These are phyloP conservation scores for Mycena vulgaris DNA, from an alignment of 768 basidiomycete species.

Conservation along the genomic window DNA sequence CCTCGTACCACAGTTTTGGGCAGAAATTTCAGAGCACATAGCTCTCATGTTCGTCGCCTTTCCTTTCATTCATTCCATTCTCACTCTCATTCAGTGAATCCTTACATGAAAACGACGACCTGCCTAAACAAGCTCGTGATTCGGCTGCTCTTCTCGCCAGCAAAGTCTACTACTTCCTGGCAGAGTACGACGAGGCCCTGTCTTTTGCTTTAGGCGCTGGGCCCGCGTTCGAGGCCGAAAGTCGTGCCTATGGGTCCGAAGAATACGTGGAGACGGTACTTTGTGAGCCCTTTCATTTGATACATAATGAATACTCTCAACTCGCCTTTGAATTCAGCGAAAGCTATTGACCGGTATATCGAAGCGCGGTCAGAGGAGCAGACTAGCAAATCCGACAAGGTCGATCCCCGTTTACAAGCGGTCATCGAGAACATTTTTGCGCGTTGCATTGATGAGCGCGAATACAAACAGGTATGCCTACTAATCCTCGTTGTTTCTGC, in stretches of 20 bases:
- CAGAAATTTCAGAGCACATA: constrained; percentile 97
- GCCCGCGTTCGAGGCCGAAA: constrained; percentile 85
- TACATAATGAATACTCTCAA: constrained; percentile 10
- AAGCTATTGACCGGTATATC: constrained; percentile 96
- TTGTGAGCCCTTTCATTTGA: constrained; percentile 69
- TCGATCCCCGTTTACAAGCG: constrained; percentile 84
- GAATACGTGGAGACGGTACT: constrained; percentile 97
- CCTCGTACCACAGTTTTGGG: constrained; percentile 96
- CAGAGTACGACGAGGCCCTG: constrained; percentile 95
- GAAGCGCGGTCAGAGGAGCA: constrained; percentile 74
- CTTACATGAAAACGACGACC: constrained; percentile 86
- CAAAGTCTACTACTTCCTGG: constrained; percentile 98
- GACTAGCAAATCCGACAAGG: constrained; percentile 65
- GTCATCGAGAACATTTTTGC: constrained; percentile 94
- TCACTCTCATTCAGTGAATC: constrained; percentile 76
- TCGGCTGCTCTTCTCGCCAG: constrained; percentile 94
- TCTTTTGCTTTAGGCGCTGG: constrained; percentile 96
- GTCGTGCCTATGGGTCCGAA: constrained; percentile 72
- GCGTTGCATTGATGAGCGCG: constrained; percentile 89
- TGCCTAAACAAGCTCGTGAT: constrained; percentile 81
- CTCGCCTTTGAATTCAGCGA: constrained; percentile 67
- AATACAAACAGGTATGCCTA: constrained; percentile 85
- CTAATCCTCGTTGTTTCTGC: constrained; percentile 28
- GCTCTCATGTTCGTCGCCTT: constrained; percentile 80
- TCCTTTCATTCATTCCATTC: constrained; percentile 23